Evolutionary conservation across 257 asterid species (phyloP).

Genomic region (Anisodus acutangulus): DNA sequence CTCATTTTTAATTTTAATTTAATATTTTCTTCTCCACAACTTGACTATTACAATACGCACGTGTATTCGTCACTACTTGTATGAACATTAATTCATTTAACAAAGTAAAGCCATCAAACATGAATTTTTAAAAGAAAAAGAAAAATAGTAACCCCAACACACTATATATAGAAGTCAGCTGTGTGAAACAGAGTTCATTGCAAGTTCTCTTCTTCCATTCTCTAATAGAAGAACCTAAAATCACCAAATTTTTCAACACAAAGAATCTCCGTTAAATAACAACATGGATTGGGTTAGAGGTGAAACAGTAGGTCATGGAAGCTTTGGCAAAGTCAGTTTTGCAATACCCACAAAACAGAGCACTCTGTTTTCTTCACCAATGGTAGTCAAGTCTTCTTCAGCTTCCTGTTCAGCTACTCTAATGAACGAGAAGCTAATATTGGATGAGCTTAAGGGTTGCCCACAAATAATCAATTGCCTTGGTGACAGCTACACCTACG

Average conservation of each 20-base stretch:
- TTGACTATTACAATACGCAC: background rate
- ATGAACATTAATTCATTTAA: background rate
- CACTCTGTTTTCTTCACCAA: constrained; percentile 35
- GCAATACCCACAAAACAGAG: constrained; percentile 41
- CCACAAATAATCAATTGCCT: constrained; percentile 64
- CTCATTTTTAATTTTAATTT: constrained; percentile 40
- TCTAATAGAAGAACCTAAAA: background rate
- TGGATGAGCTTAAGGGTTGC: constrained; percentile 63
- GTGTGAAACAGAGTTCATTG: background rate
- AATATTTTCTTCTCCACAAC: background rate
- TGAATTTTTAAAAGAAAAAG: background rate
- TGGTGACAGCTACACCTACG: constrained; percentile 63
- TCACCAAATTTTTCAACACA: background rate
- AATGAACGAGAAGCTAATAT: constrained; percentile 54
- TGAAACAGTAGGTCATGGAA: constrained; percentile 54
- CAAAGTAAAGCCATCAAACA: background rate
- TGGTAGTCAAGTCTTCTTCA: constrained; percentile 58
- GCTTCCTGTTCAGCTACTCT: constrained; percentile 52
- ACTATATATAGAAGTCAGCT: constrained; percentile 19
- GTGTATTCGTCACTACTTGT: constrained; percentile 36
- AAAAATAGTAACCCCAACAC: background rate
- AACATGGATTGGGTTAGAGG: constrained; percentile 66
- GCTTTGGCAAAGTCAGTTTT: constrained; percentile 57
- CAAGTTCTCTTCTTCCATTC: constrained; percentile 2
- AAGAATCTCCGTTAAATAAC: background rate